Evolutionary conservation across 2,329 filamentous ascomycete genomes (phyloP), one percentile per base, ranked within the genome.

Genomic region (Penicillium crustosum): DNA sequence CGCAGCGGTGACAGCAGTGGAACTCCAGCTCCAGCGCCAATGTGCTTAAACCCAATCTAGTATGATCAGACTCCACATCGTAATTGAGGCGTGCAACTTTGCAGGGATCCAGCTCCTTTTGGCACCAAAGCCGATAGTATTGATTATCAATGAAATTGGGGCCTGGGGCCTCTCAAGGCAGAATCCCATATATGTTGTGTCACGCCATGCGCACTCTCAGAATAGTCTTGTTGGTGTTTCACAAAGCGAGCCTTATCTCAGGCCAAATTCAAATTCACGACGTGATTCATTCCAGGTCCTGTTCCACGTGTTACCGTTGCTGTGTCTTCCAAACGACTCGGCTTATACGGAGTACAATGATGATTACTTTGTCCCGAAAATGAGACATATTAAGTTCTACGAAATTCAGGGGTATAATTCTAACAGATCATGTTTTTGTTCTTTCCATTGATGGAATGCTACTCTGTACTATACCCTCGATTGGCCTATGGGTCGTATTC

Each of bases 251-350:
- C 12, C 23, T 25, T 47, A 53, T 35, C 39, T 27, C 13, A 23
- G 39, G 12, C 31, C 31, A 27, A 19, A n/a, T 15, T 19, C 21
- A 35, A 52, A 52, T 52, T 9, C 8, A 23, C 21, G n/a, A 21
- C 19, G 17, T 45, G 50, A 12, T 27, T 21, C 29, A 44, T 43
- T 13, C 49, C 39, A 35, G 49, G 17, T 27, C 39, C 27, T 15
- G 27, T 29, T 52, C 49, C 49, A 52, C 49, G 39, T 52, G 38
- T 52, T 35, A 10, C 49, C 29, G 38, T 52, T 52, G 6, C 29
- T 27, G 6, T 10, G 39, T 31, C 27, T 33, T n/a, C 17, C 39
- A 17, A n/a, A 50, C 10, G 49, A 31, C 19, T 43, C 27, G 38
- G 29, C 12, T 23, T 2, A 21, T 23, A n/a, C 35, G 35, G 35